Base-by-base conservation (phyloP, 345 rosid species). In the Syzygium oleosum region DNA sequence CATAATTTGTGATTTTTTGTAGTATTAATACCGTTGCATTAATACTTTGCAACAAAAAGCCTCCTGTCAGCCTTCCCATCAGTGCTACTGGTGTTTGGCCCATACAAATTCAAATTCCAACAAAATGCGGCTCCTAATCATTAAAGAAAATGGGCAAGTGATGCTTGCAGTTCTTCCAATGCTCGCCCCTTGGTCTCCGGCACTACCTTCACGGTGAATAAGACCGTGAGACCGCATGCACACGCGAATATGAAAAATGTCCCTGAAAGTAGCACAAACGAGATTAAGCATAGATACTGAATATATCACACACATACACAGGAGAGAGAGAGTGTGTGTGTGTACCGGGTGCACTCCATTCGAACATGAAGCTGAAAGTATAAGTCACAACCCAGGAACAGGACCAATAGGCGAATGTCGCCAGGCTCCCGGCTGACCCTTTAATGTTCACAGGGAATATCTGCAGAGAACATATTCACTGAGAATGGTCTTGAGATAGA, bases 171-270 rank as follows among this genome's bases (percentile, higher is more conserved):
- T 65, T 95, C 95, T 89, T 95, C 96, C 2, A 93, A 87, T 17
- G 98, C 91, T 90, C 92, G 85, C 51, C 95, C 96, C 88, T 93
- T 94, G 5, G 96, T 95, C 88, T 95, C 97, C 1, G 96, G 95
- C 34, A 94, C 94, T 51, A 94, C 55, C 73, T 90, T 93, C 34
- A 90, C 94, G 41, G 94, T 78, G 87, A 94, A 94, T 34, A 89
- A 84, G 51, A 91, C 59, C 27, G 88, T 90, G 9, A 68, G 87
- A 4, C 68, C 90, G 7, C 91, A 87, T 12, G 91, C 10, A 38
- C 84, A 80, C 19, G 91, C 87, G 88, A 88, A 94, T 29, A 94
- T 88, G 89, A 95, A 94, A 86, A 95, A 94, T 56, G 96, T 93
- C 84, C 95, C 97, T 93, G 91, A 80, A 68, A 43, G 55, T 34